phyloP scores from a whole-genome alignment of 2,329 filamentous ascomycete genomes.

The Clathrospora elynae region DNA sequence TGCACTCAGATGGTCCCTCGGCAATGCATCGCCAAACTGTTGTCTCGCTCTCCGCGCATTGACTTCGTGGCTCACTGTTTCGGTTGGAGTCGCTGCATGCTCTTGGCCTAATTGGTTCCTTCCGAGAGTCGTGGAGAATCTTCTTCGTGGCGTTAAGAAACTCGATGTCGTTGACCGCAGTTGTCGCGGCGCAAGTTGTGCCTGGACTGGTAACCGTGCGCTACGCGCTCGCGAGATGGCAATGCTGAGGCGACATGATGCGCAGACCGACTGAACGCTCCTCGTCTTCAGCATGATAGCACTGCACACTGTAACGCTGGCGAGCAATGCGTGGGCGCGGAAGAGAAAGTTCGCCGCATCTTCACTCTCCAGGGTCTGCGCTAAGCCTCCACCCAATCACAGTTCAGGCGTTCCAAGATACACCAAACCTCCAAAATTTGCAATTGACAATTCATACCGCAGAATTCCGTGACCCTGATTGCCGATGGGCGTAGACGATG shows the following conservation, averaged over 20 bases:
- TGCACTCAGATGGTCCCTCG: slow-evolving; percentile 69
- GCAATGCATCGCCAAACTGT: slow-evolving; percentile 76
- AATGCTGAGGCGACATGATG: slow-evolving; percentile 41
- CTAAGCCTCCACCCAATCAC: slow-evolving; percentile 37
- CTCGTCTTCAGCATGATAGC: slow-evolving; percentile 41
- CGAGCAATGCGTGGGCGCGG: slow-evolving; percentile 8
- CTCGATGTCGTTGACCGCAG: slow-evolving; percentile 18
- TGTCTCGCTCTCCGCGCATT: slow-evolving; percentile 74
- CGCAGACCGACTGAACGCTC: slow-evolving; percentile 37
- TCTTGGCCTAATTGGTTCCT: slow-evolving; percentile 22
- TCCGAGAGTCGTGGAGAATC: slow-evolving; percentile 26
- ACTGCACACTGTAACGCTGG: slow-evolving; percentile 8
- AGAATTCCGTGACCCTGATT: no score
- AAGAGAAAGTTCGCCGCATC: slow-evolving; percentile 41
- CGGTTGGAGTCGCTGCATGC: slow-evolving; percentile 4
- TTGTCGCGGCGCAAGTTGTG: slow-evolving; percentile 16
- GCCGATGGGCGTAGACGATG: no score
- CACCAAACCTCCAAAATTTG: not conserved
- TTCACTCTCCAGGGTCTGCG: slow-evolving; percentile 24
- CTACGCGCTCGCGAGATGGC: slow-evolving; percentile 35
- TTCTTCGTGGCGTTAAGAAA: slow-evolving; percentile 25
- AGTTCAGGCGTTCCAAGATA: slow-evolving; percentile 5
- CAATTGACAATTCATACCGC: no score
- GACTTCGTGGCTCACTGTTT: slow-evolving; percentile 57
- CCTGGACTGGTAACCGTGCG: slow-evolving; percentile 26